A percentile compares a stretch with the other conserved stretches of the same genome.
phyloP scores from a whole-genome alignment of 1,284 basidiomycete species.

The Apiotrichum mycotoxinovorans region DNA sequence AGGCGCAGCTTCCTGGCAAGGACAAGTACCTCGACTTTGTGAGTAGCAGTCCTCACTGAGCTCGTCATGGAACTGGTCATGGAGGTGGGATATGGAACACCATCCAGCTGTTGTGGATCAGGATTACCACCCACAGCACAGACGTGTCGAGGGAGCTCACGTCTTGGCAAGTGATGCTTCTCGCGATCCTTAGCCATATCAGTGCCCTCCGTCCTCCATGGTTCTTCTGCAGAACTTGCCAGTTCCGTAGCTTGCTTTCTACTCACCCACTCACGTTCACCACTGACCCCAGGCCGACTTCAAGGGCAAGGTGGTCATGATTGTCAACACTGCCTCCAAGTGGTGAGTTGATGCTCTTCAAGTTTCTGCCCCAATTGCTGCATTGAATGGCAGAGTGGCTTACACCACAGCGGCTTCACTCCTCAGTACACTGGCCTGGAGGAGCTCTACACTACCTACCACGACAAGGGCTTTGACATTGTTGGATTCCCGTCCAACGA shows the following conservation, averaged over 20 bases:
- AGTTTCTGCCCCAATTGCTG: background rate
- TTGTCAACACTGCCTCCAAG: constrained; percentile 57
- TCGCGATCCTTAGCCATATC: no score
- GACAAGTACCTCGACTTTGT: constrained; percentile 43
- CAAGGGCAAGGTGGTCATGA: constrained; percentile 56
- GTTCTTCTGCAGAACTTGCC: no score
- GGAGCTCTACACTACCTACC: constrained; percentile 54
- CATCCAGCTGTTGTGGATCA: background rate
- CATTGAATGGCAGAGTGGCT: constrained; percentile 5
- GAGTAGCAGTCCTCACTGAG: constrained; percentile 11
- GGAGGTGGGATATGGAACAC: background rate
- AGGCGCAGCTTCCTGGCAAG: constrained; percentile 46
- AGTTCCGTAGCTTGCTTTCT: no score
- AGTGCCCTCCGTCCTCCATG: no score
- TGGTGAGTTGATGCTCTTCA: constrained; percentile 32
- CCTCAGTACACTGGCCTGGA: constrained; percentile 53
- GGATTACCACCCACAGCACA: no score
- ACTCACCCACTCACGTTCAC: background rate
- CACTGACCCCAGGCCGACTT: constrained; percentile 28
- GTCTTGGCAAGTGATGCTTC: no score
- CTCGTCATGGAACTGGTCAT: background rate
- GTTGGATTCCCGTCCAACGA: constrained; percentile 52
- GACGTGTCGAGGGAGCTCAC: no score
- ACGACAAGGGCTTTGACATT: constrained; percentile 52
- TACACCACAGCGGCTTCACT: constrained; percentile 41